Percentiles rank a stretch among this genome's conserved stretches.
phyloP scores from a whole-genome alignment of 768 basidiomycete genomes.

The Dentipellis fragilis region DNA sequence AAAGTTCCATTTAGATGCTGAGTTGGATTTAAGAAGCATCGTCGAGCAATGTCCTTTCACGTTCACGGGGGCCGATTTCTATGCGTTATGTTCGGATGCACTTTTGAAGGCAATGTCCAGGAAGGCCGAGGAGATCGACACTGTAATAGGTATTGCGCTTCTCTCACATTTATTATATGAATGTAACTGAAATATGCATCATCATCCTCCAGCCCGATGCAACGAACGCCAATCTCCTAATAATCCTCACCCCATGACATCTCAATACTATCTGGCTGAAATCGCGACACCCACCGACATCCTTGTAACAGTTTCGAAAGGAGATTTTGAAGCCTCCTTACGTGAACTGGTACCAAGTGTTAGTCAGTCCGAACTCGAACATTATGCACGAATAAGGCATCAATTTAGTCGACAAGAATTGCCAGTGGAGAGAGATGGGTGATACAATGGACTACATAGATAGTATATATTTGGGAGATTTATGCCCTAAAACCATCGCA shows the following conservation, averaged over 20 bases:
- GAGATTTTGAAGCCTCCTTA: constrained; percentile 74
- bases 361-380: constrained; percentile 74
- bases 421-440: not conserved
- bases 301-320: constrained; percentile 59
- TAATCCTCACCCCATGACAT: constrained; percentile 64
- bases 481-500: no score
- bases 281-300: constrained; percentile 63
- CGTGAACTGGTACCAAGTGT: constrained; percentile 69
- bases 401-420: constrained; percentile 40
- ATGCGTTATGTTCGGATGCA: constrained; percentile 94
- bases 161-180: not conserved
- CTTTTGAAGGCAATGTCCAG: constrained; percentile 91
- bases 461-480: no score
- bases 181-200: no score
- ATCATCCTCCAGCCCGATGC: no score
- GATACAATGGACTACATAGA: no score
- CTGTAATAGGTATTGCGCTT: constrained; percentile 47
- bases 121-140: constrained; percentile 73
- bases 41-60: constrained; percentile 81
- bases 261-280: constrained; percentile 86
- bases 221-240: constrained; percentile 16
- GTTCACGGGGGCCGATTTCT: constrained; percentile 96
- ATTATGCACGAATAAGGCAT: constrained; percentile 66
- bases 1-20: constrained; percentile 76
- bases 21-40: constrained; percentile 49